Base-by-base conservation (phyloP, 805 yeast genomes). In the Candida ponderosae region DNA sequence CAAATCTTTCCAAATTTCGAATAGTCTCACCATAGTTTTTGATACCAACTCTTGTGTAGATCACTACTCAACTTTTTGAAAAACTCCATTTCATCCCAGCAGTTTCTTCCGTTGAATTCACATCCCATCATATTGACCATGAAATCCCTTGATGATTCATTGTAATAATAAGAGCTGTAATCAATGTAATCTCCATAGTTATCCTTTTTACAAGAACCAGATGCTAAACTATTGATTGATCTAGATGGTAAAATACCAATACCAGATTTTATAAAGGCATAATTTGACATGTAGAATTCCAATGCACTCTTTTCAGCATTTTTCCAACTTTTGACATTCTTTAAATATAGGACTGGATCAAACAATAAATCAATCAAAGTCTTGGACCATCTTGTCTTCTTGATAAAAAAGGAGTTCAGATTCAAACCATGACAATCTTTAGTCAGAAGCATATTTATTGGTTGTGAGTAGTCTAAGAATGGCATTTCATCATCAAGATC, bases 341-440 rank as follows among this genome's bases (percentile, higher is more conserved):
- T 59, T 31, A 54, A 50, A 41, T 61, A 65, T 20, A 65, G 49
- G 5, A 64, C 59, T 4, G 70, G 70, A 36, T 65, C 70, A 57
- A 65, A 65, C n/a, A 65, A 40, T 4, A 55, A 38, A 44, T 65
- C 70, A 15, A 65, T 40, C 27, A 65, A 43, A 13, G 60, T 41
- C 24, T 54, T 54, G 2, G 68, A 46, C 70, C 70, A 65, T 24
- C 52, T 50, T 3, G 65, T 56, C 45, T 60, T 65, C 33, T 57
- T 57, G 23, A 65, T 50, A 17, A 65, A 45, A 40, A 65, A 65
- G 4, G 68, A 63, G 37, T 63, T 60, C 33, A 65, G 40, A 44
- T 60, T 65, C 43, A 65, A 62, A 3, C 70, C 70, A 43, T 60
- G 59, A 44, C 70, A 65, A 44, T 65, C 70, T 44, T 65, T 68